A percentile compares a stretch with the other conserved stretches of the same genome.
These are phyloP conservation scores for Tylopilus vinaceipallidus DNA, from an alignment of 768 basidiomycete species.

Conservation along the genomic window DNA sequence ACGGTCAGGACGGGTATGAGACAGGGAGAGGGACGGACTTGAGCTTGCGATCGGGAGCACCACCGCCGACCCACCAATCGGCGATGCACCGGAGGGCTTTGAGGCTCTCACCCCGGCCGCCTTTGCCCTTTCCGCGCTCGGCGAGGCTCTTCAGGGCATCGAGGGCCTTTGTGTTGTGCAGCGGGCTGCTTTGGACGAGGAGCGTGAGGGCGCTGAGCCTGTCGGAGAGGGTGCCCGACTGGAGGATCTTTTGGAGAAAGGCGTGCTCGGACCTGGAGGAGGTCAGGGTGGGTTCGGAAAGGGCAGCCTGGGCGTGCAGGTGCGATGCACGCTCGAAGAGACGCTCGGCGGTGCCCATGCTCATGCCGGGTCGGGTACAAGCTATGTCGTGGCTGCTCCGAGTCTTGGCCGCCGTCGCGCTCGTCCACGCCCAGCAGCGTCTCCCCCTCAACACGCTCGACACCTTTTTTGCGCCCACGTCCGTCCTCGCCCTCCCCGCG, in stretches of 20 bases:
- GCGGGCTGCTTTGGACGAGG: conserved; percentile 81
- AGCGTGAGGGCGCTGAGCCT: conserved; percentile 88
- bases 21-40: conserved; percentile 48
- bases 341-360: too few relatives aligned
- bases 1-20: not conserved
- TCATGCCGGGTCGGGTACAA: too few relatives aligned
- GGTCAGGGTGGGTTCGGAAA: conserved; percentile 44
- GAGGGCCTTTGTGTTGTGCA: conserved; percentile 81
- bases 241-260: conserved; percentile 84
- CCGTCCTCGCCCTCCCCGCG: conserved; percentile 41
- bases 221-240: conserved; percentile 88
- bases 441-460: conserved; percentile 39
- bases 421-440: conserved; percentile 16
- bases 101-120: conserved; percentile 88
- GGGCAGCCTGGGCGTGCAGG: conserved; percentile 45
- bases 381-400: too few relatives aligned
- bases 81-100: conserved; percentile 89
- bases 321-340: conserved; percentile 45
- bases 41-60: conserved; percentile 83
- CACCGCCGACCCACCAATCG: conserved; percentile 98
- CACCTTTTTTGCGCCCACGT: conserved; percentile 32
- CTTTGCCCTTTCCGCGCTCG: conserved; percentile 75
- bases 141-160: conserved; percentile 75
- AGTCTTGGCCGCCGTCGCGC: too few relatives aligned
- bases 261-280: conserved; percentile 64